These are phyloP conservation scores for Fomitiporia mediterranea DNA, from an alignment of 1,284 basidiomycete genomes.

Conservation along the genomic window DNA sequence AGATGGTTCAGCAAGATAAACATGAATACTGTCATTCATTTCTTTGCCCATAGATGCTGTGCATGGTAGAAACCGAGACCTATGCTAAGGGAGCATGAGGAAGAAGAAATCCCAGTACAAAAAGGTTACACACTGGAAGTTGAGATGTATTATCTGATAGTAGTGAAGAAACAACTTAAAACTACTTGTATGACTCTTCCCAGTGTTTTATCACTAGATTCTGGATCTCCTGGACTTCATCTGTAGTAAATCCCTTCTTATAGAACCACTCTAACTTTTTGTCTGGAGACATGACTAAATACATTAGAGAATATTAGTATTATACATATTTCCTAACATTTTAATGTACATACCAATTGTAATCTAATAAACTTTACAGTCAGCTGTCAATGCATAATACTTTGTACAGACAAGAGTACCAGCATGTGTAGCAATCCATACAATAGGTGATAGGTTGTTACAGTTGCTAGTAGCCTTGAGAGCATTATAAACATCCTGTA, in stretches of 20 bases:
- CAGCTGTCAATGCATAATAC: conserved; percentile 7
- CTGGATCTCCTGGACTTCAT: not conserved
- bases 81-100: no score
- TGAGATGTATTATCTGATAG: no score
- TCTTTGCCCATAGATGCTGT: no score
- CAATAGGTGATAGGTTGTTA: no score
- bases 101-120: no score
- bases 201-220: not conserved
- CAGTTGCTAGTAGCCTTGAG: conserved; percentile 12
- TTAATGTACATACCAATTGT: conserved; percentile 23
- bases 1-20: no score
- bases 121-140: no score
- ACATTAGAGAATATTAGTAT: not conserved
- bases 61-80: no score
- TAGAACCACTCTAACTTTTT: no score
- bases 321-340: not conserved
- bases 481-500: conserved; percentile 21
- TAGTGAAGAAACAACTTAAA: not conserved
- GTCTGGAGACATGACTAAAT: not conserved
- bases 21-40: no score
- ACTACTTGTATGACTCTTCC: not conserved
- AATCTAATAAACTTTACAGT: conserved; percentile 26
- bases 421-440: not conserved
- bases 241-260: not conserved
- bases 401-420: conserved; percentile 4